Conservation (phyloP, 2,329 filamentous ascomycete genomes). For the Ceratocystis alfenasii region DNA sequence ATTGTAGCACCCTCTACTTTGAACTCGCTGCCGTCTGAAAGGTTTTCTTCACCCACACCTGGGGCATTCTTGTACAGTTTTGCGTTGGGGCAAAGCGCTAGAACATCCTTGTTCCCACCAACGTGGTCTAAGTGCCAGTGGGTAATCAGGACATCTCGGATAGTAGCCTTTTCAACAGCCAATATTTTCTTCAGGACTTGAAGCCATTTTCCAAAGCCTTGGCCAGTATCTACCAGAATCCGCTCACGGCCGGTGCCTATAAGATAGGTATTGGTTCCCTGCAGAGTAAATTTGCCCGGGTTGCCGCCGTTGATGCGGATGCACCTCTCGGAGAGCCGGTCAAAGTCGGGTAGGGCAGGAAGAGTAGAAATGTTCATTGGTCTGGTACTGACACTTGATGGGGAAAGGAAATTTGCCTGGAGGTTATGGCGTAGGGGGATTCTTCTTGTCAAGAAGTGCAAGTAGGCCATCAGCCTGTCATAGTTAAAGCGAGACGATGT, state of each 20-base stretch:
- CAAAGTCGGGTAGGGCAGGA: constrained; percentile 56
- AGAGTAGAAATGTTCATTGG: constrained; percentile 30
- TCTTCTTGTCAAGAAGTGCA: neutral
- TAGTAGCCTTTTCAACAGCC: constrained; percentile 51
- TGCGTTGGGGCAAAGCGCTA: constrained; percentile 49
- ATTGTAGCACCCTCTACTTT: constrained; percentile 51
- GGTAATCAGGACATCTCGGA: constrained; percentile 64
- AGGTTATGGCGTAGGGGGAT: neutral
- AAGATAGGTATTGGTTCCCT: constrained; percentile 91
- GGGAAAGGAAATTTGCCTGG: neutral
- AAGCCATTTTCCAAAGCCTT: constrained; percentile 67
- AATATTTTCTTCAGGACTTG: constrained; percentile 53
- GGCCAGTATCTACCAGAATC: constrained; percentile 80
- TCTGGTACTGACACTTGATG: no score
- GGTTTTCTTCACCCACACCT: constrained; percentile 35
- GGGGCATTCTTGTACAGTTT: constrained; percentile 53
- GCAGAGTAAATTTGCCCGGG: constrained; percentile 65
- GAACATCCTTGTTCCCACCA: constrained; percentile 60
- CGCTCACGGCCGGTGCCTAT: constrained; percentile 62
- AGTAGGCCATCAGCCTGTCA: neutral
- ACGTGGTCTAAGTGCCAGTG: constrained; percentile 91
- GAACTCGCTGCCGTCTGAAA: constrained; percentile 44
- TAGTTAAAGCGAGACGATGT: neutral
- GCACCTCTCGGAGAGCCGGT: constrained; percentile 64
- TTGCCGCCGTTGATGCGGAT: constrained; percentile 84